A percentile compares a stretch with the other conserved stretches of the same genome.
phyloP scores from a whole-genome alignment of 1,284 basidiomycete genomes.

The Tilletia setariae region DNA sequence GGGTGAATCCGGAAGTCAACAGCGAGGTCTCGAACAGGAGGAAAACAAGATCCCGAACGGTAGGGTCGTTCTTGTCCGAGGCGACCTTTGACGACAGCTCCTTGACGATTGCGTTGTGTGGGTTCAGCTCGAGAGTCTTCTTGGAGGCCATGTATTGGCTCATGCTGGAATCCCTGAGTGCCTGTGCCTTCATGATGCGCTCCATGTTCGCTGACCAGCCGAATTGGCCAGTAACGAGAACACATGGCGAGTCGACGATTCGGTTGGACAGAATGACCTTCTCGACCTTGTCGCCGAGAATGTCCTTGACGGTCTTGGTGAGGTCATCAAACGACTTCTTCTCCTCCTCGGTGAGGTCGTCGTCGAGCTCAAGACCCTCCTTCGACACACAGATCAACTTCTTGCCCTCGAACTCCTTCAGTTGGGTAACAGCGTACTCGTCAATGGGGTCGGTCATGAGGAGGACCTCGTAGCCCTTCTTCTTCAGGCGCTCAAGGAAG shows the following conservation, averaged over 20 bases:
- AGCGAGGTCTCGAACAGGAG: constrained; percentile 95
- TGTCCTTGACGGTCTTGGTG: constrained; percentile 94
- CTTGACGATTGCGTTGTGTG: constrained; percentile 87
- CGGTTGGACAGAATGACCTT: constrained; percentile 99
- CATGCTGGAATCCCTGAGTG: constrained; percentile 96
- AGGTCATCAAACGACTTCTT: constrained; percentile 79
- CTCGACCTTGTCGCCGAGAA: constrained; percentile 98
- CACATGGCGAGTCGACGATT: constrained; percentile 53
- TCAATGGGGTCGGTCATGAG: constrained; percentile 80
- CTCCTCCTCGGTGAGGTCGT: constrained; percentile 95
- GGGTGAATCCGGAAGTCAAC: constrained; percentile 70
- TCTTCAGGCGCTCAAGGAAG: constrained; percentile 99
- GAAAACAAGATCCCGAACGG: constrained; percentile 91
- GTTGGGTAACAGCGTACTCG: constrained; percentile 70
- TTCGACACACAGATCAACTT: constrained; percentile 98
- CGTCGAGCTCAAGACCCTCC: constrained; percentile 98
- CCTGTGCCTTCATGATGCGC: constrained; percentile 99
- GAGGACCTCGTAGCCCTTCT: constrained; percentile 98
- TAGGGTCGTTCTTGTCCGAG: constrained; percentile 92
- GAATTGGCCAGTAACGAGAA: constrained; percentile 87
- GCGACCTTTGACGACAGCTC: constrained; percentile 91
- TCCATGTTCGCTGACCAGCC: constrained; percentile 99
- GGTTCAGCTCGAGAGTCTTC: constrained; percentile 99
- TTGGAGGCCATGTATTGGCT: constrained; percentile 91
- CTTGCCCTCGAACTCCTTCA: constrained; percentile 99